Evolutionary conservation across 164 flowering plant species (phyloP), one percentile per base, ranked within the genome.

Genomic region (Houttuynia cordata): DNA sequence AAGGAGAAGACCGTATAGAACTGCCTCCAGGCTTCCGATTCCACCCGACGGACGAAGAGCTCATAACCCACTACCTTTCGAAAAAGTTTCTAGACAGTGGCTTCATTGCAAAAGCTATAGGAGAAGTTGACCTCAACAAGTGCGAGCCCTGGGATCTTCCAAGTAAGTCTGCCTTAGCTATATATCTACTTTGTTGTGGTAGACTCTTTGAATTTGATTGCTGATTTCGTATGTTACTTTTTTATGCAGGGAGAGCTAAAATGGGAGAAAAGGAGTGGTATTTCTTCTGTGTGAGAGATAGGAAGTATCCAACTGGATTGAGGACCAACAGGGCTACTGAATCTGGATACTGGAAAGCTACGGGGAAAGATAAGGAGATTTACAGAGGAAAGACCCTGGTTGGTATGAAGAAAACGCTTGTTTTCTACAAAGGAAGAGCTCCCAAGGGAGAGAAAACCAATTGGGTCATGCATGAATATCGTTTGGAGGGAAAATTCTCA

Each of bases 111-210:
- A 73, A 67, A 64, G 98, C 96, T 23, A 83, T 93, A 56, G 97
- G 91, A 21, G 92, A 87, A 22, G 97, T 85, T 18, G 94, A 93
- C 75, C 75, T 90, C 78, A 93, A 93, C 73, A 90, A 93, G 76
- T 80, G 84, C 62, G 98, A 93, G 74, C 98, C 97, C 10, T 93
- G 98, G 98, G 94, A 93, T 50, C 75, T 93, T 63, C 97, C 99
- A 21, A 62, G 97, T 90, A 73, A 75, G 85, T 69, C 45, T 18
- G 22, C 56, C 20, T 5, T 18, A 24, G 0, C 53, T n/a, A 15
- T 1, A 24, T n/a, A 1, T 4, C 20, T 57, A 17, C 39, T 45
- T 4, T 25, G 9, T 24, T 14, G 40, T 14, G 6, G 23, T 1
- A 12, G n/a, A 47, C 12, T 23, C 25, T n/a, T 21, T 18, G 53